Evolutionary conservation across 495 filamentous ascomycete genomes (phyloP), one percentile per base, ranked within the genome.

Genomic region (Talaromyces nanjingensis): DNA sequence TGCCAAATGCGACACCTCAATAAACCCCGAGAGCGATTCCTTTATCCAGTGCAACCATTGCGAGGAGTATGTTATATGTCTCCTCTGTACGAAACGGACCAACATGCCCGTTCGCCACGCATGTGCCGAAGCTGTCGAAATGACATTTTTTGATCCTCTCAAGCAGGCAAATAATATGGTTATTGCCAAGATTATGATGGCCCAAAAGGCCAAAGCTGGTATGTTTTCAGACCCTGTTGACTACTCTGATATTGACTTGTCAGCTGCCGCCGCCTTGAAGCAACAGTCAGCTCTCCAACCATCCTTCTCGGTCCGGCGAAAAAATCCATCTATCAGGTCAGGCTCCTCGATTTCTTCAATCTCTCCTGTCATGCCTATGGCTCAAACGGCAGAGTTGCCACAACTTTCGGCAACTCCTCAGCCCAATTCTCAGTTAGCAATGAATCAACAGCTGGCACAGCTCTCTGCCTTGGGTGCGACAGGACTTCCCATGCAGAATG

Each of bases 21-120:
- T 62, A 18, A 33, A 9, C 11, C 60, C 42, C 14, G 42, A 62
- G 18, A 62, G 25, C 45, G 60, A 62, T 24, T 62, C 39, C 2
- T 62, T 47, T 24, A 27, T 62, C 6, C 24, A 62, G 24, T 62
- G 60, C 60, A 62, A 62, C 9, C 60, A 62, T 20, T 62, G 60
- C 25, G 8, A 53, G n/a, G n/a, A 53, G 12, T 37, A 18, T 14
- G 31, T 31, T 6, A 33, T 62, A 16, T 62, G 60, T 37, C 47
- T 54, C 9, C 25, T 31, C 1, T 62, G 60, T 22, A 62, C 60
- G 16, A 62, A 62, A 33, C 45, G 31, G 24, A 47, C 39, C 47
- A 62, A 62, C 29, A 62, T 62, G 18, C 60, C 60, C 3, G 60
- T 62, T 6, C 39, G 60, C 22, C 60, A 62, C 11, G 45, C 60